Evolutionary conservation across 1,139 yeast genomes (phyloP).

Genomic region (Ogataea hybrid): DNA sequence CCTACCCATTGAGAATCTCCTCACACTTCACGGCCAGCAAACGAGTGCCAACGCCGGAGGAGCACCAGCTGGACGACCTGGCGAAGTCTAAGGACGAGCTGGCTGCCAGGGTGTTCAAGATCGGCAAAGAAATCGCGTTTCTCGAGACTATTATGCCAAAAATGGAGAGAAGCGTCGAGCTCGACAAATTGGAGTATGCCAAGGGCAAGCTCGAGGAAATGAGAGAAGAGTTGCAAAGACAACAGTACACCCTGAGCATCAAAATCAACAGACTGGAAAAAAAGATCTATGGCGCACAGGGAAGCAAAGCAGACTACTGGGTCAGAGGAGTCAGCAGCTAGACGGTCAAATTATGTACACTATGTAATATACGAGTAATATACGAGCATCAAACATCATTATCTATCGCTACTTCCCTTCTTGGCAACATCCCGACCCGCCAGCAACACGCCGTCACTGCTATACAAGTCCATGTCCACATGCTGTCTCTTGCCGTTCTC

Average conservation of each 20-base stretch:
- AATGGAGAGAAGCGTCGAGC: conserved; percentile 17
- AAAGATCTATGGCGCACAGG: conserved; percentile 29
- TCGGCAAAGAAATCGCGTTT: conserved; percentile 32
- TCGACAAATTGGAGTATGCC: conserved; percentile 29
- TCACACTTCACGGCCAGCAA: conserved; percentile 23
- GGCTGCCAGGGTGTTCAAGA: conserved; percentile 25
- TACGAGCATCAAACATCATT: background rate
- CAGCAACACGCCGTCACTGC: conserved; percentile 52
- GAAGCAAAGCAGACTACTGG: conserved; percentile 32
- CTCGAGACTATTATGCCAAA: conserved; percentile 27
- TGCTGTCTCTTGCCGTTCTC: conserved; percentile 56
- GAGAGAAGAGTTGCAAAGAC: conserved; percentile 27
- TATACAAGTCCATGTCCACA: conserved; percentile 61
- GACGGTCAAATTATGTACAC: background rate
- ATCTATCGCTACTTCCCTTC: conserved; percentile 12
- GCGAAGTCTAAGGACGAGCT: conserved; percentile 20
- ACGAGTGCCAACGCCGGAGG: conserved; percentile 9
- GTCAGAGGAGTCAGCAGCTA: conserved; percentile 25
- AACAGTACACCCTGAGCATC: conserved; percentile 31
- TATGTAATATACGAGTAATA: conserved; percentile 28
- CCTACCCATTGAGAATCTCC: conserved; percentile 21
- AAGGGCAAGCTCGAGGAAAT: conserved; percentile 28
- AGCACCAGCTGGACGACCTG: conserved; percentile 21
- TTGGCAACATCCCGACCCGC: background rate
- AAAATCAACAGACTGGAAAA: conserved; percentile 28